Evolutionary conservation across 2,329 filamentous ascomycete genomes (phyloP), one percentile per base, ranked within the genome.

Genomic region (Eurotiales sp.): DNA sequence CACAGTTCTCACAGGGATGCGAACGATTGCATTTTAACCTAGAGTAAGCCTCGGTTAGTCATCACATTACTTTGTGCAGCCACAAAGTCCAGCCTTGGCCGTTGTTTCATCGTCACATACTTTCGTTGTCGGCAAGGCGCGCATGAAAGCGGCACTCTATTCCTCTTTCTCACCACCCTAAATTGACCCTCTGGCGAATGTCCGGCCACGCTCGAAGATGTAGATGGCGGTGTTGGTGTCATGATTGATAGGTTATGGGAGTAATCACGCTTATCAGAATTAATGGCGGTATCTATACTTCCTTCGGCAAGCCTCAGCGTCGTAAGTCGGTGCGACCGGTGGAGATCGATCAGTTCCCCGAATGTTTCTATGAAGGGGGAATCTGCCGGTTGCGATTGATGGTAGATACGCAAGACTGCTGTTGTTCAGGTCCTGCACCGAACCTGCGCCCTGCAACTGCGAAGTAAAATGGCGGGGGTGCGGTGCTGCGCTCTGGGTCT

Each of bases 1-100:
- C 84, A 70, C 92, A 97, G 67, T 97, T 97, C 72, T 93, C 90
- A 73, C 90, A 97, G 51, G 92, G 92, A 58, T 90, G 83, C 56
- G 82, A 84, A 64, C 93, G 85, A 70, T 97, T 95, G 76, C 92
- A 97, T 82, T 96, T 96, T 71, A 93, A 81, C 63, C 79, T 83
- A 58, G 46, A 19, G 12, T 37, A 19, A 10, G 12, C 4, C 8
- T 7, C 21, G 15, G 11, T 21, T 2, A 19, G 61, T 54, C 55
- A 59, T 44, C 32, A 41, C 51, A 53, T 39, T 56, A 34, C 25
- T 8, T 19, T n/a, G 22, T 39, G 8, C 11, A 43, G 7, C 10
- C 39, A 51, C 48, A n/a, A n/a, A n/a, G n/a, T n/a, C n/a, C n/a
- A n/a, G n/a, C n/a, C n/a, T n/a, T n/a, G n/a, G n/a, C n/a, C n/a